Conservation (phyloP, 1,284 basidiomycete species). For the Microbotryomycetes sp. region DNA sequence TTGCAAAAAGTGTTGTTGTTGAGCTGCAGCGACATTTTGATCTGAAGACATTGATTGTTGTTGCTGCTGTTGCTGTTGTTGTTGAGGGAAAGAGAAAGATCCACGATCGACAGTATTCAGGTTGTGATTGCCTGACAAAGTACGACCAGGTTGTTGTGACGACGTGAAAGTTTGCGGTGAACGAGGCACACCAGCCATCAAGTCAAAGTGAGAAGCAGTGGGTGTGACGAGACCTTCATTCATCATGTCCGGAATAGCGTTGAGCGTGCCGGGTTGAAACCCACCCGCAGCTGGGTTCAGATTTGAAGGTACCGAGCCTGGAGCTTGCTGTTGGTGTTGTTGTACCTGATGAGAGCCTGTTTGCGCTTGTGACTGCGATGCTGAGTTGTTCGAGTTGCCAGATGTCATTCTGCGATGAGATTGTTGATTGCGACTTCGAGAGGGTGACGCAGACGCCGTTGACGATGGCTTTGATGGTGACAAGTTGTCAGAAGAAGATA, state of each 20-base stretch:
- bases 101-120: background rate
- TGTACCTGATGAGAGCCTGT: background rate
- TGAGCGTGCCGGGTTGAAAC: constrained; percentile 38
- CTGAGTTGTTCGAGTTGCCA: no score
- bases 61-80: constrained; percentile 21
- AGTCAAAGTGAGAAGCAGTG: constrained; percentile 36
- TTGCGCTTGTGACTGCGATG: no score
- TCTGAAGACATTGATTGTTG: background rate
- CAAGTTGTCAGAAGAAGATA: background rate
- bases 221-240: constrained; percentile 38
- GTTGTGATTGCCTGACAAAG: constrained; percentile 1
- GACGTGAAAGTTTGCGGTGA: constrained; percentile 13
- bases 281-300: constrained; percentile 41
- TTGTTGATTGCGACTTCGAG: background rate
- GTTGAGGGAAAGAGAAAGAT: background rate
- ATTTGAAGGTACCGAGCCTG: constrained; percentile 11
- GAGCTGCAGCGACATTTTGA: constrained; percentile 1
- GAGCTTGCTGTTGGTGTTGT: background rate
- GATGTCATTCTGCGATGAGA: background rate
- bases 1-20: background rate
- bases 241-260: constrained; percentile 37
- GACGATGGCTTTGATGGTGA: background rate
- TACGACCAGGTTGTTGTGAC: background rate
- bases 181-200: constrained; percentile 31
- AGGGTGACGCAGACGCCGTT: background rate